These are phyloP conservation scores for Hyphopichia wangnamkhiaoensis DNA, from an alignment of 1,139 yeast genomes.

Conservation along the genomic window DNA sequence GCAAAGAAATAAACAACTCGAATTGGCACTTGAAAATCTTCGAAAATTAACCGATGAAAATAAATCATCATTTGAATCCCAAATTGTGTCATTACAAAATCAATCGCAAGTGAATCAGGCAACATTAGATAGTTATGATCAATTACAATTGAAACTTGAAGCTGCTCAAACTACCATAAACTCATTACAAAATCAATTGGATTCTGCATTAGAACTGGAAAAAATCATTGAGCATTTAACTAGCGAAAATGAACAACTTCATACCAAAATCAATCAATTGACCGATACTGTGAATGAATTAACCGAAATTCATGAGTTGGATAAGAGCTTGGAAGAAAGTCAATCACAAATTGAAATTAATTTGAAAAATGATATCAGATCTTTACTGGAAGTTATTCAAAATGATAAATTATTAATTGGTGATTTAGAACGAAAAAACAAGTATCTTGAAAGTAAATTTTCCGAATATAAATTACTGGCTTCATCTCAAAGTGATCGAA, in stretches of 20 bases:
- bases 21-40: slow-evolving; percentile 40
- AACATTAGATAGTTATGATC: slow-evolving; percentile 1
- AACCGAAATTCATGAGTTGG: slow-evolving; percentile 59
- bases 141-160: slow-evolving; percentile 23
- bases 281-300: slow-evolving; percentile 53
- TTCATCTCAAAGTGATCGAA: slow-evolving; percentile 2
- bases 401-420: slow-evolving; percentile 27
- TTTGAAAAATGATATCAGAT: slow-evolving; percentile 44
- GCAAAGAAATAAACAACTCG: slow-evolving; percentile 34
- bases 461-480: slow-evolving; percentile 6
- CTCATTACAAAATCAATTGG: slow-evolving; percentile 47
- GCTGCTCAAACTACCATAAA: slow-evolving; percentile 42
- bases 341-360: slow-evolving; percentile 59
- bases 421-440: slow-evolving; percentile 33
- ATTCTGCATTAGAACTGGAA: slow-evolving; percentile 44
- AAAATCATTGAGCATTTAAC: slow-evolving; percentile 57
- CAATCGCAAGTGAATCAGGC: not conserved
- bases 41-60: slow-evolving; percentile 32
- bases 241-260: slow-evolving; percentile 51
- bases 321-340: slow-evolving; percentile 61
- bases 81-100: not conserved
- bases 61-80: slow-evolving; percentile 19
- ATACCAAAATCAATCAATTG: slow-evolving; percentile 37
- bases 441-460: slow-evolving; percentile 22
- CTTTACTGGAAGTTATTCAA: slow-evolving; percentile 27